These are phyloP conservation scores for Salix exigua DNA, from an alignment of 345 rosid species.

Conservation along the genomic window DNA sequence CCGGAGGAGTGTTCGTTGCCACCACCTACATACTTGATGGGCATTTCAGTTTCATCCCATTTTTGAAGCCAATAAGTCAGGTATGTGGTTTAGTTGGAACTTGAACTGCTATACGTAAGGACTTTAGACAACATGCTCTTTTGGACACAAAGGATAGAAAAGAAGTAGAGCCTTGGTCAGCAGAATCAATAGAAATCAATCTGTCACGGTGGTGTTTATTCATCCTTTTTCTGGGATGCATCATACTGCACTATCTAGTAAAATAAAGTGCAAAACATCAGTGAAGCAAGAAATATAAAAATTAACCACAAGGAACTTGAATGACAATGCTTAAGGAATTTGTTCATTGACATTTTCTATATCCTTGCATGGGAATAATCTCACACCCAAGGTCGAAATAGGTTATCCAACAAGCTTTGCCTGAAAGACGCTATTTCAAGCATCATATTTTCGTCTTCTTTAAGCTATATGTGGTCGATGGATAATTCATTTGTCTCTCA, in stretches of 20 bases:
- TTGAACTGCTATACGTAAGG: conserved; percentile 1
- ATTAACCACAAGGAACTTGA: conserved; percentile 1
- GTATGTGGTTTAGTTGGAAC: conserved; percentile 29
- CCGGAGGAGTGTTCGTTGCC: conserved; percentile 87
- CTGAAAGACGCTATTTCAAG: neutral
- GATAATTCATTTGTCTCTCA: neutral
- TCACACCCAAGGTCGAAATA: neutral
- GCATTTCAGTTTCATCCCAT: conserved; percentile 44
- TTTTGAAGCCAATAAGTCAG: conserved; percentile 49
- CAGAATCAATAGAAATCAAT: neutral
- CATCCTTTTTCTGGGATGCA: neutral
- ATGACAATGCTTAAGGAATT: neutral
- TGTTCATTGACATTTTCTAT: neutral
- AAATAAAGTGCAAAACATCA: neutral
- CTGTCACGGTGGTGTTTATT: neutral
- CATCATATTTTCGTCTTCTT: neutral
- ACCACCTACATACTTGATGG: conserved; percentile 66
- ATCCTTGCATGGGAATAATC: neutral
- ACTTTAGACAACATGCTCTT: neutral
- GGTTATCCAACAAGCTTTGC: neutral
- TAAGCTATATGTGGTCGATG: neutral
- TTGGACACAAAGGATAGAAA: neutral
- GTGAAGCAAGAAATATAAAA: neutral
- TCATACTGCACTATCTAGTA: neutral
- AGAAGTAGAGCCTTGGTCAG: neutral